Conservation (phyloP, 768 basidiomycete species). For the Termitomyces sp. region DNA sequence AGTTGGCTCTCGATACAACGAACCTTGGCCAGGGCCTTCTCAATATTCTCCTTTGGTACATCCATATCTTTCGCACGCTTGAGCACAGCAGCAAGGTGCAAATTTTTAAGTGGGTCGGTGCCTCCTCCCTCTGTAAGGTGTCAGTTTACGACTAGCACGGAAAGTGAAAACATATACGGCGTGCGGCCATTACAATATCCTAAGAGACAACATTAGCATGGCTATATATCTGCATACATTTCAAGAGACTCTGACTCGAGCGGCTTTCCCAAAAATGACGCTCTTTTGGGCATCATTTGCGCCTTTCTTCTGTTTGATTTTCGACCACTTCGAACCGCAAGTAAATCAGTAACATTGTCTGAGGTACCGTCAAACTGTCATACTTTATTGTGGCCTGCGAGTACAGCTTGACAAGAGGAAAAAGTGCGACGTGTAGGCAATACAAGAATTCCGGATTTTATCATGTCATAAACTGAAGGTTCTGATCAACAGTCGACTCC, state of each 20-base stretch:
- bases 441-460: constrained; percentile 11
- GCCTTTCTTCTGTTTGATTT: constrained; percentile 73
- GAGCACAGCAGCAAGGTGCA: constrained; percentile 51
- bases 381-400: constrained; percentile 45
- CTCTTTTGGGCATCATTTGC: constrained; percentile 62
- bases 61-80: constrained; percentile 55
- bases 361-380: neutral
- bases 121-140: constrained; percentile 51
- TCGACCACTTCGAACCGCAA: constrained; percentile 56
- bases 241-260: constrained; percentile 40
- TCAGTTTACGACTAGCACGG: neutral
- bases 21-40: constrained; percentile 59
- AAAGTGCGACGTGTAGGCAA: constrained; percentile 20
- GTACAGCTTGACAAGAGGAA: constrained; percentile 16
- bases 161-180: constrained; percentile 36
- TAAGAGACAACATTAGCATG: constrained; percentile 22
- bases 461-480: no score
- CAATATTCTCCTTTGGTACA: constrained; percentile 70
- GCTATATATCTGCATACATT: neutral
- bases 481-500: neutral
- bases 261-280: constrained; percentile 52
- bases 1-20: neutral
- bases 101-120: constrained; percentile 52
- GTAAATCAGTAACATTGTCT: neutral
- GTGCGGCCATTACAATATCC: constrained; percentile 64